Percentiles rank a stretch among this genome's conserved stretches.
Evolutionary conservation across 495 filamentous ascomycete species (phyloP).

Genomic region (Tuber aestivum): DNA sequence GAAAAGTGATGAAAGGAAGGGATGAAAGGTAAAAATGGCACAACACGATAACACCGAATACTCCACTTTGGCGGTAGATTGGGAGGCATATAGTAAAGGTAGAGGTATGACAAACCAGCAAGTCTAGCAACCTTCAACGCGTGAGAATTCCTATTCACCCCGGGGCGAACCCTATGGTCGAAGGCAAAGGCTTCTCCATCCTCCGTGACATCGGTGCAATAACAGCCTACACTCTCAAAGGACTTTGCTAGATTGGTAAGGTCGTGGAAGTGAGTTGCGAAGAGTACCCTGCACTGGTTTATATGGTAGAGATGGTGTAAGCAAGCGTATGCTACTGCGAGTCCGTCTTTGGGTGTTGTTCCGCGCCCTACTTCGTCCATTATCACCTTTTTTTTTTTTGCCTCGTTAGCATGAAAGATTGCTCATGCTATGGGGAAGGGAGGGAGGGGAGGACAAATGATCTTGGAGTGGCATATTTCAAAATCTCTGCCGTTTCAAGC

Average conservation of each 20-base stretch:
- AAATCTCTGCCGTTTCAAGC: slow-evolving; percentile 67
- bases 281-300: slow-evolving; percentile 73
- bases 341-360: slow-evolving; percentile 84
- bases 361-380: slow-evolving; percentile 98
- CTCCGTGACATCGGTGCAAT: slow-evolving; percentile 86
- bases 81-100: not conserved
- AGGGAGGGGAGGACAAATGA: slow-evolving; percentile 55
- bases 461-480: slow-evolving; percentile 58
- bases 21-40: not conserved
- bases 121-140: slow-evolving; percentile 86
- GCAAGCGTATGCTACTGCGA: slow-evolving; percentile 81
- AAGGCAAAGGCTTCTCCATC: slow-evolving; percentile 67
- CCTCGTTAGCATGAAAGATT: not conserved
- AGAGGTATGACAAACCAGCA: slow-evolving; percentile 60
- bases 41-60: not conserved
- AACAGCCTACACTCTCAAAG: slow-evolving; percentile 63
- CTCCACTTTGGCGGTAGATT: not conserved
- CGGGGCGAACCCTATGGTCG: slow-evolving; percentile 70
- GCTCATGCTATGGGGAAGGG: not conserved
- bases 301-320: slow-evolving; percentile 71
- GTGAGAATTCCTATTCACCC: slow-evolving; percentile 80
- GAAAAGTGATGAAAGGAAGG: not conserved
- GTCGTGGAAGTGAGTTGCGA: slow-evolving; percentile 90
- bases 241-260: slow-evolving; percentile 69
- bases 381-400: slow-evolving; percentile 51